A percentile compares a stretch with the other conserved stretches of the same genome.
Conservation (phyloP, 345 rosid species). For the Mangifera indica region DNA sequence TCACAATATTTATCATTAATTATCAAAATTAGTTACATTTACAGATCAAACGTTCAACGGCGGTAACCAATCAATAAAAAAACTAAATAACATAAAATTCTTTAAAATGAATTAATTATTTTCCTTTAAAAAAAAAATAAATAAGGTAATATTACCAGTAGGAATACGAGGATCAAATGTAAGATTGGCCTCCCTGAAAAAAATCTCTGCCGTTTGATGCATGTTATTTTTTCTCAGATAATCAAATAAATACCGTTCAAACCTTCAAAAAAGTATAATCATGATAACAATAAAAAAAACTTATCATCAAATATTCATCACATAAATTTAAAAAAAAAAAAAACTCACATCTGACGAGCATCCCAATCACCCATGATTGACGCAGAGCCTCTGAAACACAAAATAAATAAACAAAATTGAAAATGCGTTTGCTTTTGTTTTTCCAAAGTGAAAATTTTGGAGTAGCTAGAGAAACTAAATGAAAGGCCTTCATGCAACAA, state of each 20-base stretch:
- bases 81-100: background rate
- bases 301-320: background rate
- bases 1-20: background rate
- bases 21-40: background rate
- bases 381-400: background rate
- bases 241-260: conserved; percentile 15
- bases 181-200: conserved; percentile 5
- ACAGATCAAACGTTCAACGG: background rate
- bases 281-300: background rate
- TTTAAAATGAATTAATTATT: too few species aligned
- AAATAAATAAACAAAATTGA: background rate
- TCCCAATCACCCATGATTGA: conserved; percentile 10
- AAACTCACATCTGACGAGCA: conserved; percentile 7
- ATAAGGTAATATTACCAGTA: background rate
- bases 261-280: background rate
- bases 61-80: background rate
- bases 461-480: background rate
- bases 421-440: background rate
- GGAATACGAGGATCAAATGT: conserved; percentile 3
- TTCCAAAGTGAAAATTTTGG: background rate
- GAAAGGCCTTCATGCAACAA: conserved; percentile 4
- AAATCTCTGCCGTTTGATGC: conserved; percentile 16
- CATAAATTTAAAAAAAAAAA: background rate
- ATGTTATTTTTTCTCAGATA: conserved; percentile 17
- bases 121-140: too few species aligned